A percentile compares a stretch with the other conserved stretches of the same genome.
phyloP scores from a whole-genome alignment of 1,284 basidiomycete genomes.

The Moesziomyces globuligerus region DNA sequence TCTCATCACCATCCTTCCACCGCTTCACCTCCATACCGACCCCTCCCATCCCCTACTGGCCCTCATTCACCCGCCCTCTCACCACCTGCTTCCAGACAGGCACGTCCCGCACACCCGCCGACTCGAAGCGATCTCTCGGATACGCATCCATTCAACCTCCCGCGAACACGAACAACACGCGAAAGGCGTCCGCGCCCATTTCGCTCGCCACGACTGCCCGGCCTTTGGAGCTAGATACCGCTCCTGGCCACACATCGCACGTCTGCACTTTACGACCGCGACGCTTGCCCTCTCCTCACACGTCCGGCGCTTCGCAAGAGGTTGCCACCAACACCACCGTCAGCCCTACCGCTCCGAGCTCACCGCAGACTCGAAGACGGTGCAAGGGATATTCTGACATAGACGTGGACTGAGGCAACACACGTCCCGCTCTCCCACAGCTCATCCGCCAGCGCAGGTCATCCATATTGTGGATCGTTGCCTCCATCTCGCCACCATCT shows the following conservation, averaged over 20 bases:
- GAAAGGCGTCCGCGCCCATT: no score
- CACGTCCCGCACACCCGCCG: not conserved
- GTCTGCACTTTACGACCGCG: not conserved
- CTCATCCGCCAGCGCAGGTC: no score
- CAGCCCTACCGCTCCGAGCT: slow-evolving; percentile 20
- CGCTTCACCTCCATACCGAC: not conserved
- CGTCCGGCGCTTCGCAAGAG: slow-evolving; percentile 4
- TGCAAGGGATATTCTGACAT: slow-evolving; percentile 26
- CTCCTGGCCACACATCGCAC: not conserved
- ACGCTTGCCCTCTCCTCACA: not conserved
- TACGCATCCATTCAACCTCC: not conserved
- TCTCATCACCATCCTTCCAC: not conserved
- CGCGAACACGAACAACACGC: not conserved
- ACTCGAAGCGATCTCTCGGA: not conserved
- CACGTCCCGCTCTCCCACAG: not conserved
- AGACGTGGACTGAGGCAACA: slow-evolving; percentile 8
- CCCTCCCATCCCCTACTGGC: not conserved
- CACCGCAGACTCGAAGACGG: slow-evolving; percentile 4
- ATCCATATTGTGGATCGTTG: not conserved
- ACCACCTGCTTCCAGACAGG: not conserved
- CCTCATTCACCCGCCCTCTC: not conserved
- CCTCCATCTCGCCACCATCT: not conserved
- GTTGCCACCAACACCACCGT: slow-evolving; percentile 5
- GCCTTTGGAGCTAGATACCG: no score
- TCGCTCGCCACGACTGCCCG: no score